Base-by-base conservation (phyloP, 2,329 filamentous ascomycete genomes). In the Sporothrix inflata region DNA sequence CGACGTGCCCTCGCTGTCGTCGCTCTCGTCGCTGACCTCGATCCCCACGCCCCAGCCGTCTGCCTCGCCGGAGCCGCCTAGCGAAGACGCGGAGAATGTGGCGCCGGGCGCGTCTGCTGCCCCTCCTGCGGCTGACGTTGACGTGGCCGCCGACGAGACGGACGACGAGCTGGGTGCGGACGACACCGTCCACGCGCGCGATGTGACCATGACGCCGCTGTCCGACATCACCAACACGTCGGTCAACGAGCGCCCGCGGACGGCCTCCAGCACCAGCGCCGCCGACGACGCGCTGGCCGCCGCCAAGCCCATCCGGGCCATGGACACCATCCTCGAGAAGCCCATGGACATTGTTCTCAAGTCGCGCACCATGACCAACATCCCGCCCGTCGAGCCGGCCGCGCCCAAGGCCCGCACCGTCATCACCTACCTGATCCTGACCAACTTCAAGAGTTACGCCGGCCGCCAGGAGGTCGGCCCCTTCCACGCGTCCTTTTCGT, bases 371-470 rank as follows among this genome's bases (percentile, higher is more conserved):
- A 85, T 91, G 78, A 86, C 89, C 1, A 85, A 90, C 34, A 87
- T 88, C 0, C 83, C 89, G n/a, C 88, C 93, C 2, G 71, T 75
- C 57, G 92, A 97, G 79, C 89, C 93, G 34, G 88, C 87, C 0
- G 90, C 88, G 0, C 92, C 94, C 1, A 97, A 94, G 80, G 85
- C 94, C 69, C 92, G 96, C 70, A 94, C 96, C 75, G 95, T 98
- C 70, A 95, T 99, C 75, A 96, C 93, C 21, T 94, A 97, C 79
- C 85, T 99, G 66, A 90, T 97, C 73, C 86, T 99, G 76, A 97
- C 89, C 76, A 99, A 99, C 82, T 99, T 99, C 89, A 99, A 99
- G 84, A 98, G 95, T 84, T 99, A 99, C 80, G 96, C 96, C 19
- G 96, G 96, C 4, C 87, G 92, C 74, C 96, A 99, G 81, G 92